These are phyloP conservation scores for Gamsiella multidivaricata DNA, from an alignment of 192 early-diverging fungal species.

Conservation along the genomic window DNA sequence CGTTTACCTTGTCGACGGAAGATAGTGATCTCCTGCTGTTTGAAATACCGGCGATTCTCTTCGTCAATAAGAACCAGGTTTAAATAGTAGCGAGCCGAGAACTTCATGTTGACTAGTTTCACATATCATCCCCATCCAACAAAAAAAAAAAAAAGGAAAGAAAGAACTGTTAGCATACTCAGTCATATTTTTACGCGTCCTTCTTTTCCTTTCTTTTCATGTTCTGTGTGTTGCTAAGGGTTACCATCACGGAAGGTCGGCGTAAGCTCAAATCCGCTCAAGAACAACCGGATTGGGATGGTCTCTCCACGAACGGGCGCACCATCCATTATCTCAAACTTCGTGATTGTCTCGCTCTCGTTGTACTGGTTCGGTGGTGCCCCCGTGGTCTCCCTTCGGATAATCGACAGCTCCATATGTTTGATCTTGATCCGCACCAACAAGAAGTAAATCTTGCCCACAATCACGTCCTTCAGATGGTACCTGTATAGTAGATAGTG, in stretches of 20 bases:
- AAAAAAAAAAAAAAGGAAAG: background rate
- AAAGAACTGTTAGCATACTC: no score
- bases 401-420: slow-evolving; percentile 99
- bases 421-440: slow-evolving; percentile 99
- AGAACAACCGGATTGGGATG: slow-evolving; percentile 97
- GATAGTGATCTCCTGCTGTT: slow-evolving; percentile 97
- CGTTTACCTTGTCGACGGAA: slow-evolving; percentile 67
- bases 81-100: slow-evolving; percentile 97
- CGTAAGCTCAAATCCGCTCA: slow-evolving; percentile 97
- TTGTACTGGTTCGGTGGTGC: slow-evolving; percentile 98
- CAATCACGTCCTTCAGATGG: slow-evolving; percentile 98
- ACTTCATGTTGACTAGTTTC: slow-evolving; percentile 99
- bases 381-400: slow-evolving; percentile 96
- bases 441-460: slow-evolving; percentile 99
- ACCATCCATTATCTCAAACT: slow-evolving; percentile 99
- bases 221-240: no score
- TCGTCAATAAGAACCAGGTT: slow-evolving; percentile 99
- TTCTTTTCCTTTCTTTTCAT: no score
- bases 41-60: slow-evolving; percentile 98
- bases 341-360: slow-evolving; percentile 98
- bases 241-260: slow-evolving; percentile 90
- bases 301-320: slow-evolving; percentile 97
- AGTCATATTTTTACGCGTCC: no score
- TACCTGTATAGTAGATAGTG: no score
- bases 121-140: no score